Conservation (phyloP, 805 yeast species). For the Candida tallmaniae region DNA sequence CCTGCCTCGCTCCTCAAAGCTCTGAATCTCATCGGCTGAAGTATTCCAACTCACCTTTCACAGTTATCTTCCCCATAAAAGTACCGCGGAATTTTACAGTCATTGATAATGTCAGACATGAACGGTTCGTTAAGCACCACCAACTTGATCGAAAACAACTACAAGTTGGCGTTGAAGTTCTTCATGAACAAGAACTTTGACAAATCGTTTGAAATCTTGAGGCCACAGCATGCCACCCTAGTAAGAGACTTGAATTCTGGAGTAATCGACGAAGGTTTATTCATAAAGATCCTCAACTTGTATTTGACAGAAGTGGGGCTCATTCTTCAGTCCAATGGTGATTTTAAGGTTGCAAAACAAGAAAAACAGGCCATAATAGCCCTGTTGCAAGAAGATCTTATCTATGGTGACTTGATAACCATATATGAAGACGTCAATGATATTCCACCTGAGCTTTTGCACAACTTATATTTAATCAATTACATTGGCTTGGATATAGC, state of each 20-base stretch:
- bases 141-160: constrained; percentile 13
- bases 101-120: background rate
- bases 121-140: constrained; percentile 6
- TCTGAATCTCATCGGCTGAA: too few relatives aligned
- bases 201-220: constrained; percentile 25
- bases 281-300: constrained; percentile 29
- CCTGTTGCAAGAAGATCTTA: constrained; percentile 14
- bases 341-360: constrained; percentile 7
- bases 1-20: too few relatives aligned
- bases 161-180: constrained; percentile 32
- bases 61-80: too few relatives aligned
- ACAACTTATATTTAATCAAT: constrained; percentile 26
- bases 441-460: constrained; percentile 31
- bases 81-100: too few relatives aligned
- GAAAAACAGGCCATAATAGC: constrained; percentile 12
- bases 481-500: constrained; percentile 21
- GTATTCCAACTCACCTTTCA: too few relatives aligned
- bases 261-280: constrained; percentile 22
- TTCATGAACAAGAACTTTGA: constrained; percentile 35
- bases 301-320: constrained; percentile 34
- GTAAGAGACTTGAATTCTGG: constrained; percentile 20
- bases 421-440: constrained; percentile 16
- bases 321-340: constrained; percentile 8
- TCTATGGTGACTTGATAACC: constrained; percentile 15
- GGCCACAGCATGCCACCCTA: constrained; percentile 17